Percentiles rank a stretch among this genome's conserved stretches.
Evolutionary conservation across 495 filamentous ascomycete species (phyloP).

Genomic region (Trichocladium uniseriatum): DNA sequence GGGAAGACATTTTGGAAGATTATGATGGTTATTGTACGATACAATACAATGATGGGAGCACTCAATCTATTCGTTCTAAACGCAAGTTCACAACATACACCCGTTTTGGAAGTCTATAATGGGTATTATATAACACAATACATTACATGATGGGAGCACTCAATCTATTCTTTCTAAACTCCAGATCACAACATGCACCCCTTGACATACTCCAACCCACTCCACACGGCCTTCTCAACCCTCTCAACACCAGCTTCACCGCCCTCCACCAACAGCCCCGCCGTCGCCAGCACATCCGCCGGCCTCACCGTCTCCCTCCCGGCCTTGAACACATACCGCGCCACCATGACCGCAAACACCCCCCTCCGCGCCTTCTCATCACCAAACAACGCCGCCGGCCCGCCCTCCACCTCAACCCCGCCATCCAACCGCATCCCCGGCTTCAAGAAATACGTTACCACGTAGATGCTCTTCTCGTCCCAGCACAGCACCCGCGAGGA

Average conservation of each 20-base stretch:
- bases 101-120: no score
- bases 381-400: neutral
- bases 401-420: neutral
- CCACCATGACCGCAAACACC: neutral
- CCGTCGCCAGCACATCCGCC: neutral
- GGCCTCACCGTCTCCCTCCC: neutral
- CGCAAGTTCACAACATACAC: neutral
- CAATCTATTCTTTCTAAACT: no score
- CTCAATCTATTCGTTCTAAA: no score
- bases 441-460: neutral
- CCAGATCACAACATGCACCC: no score
- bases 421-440: neutral
- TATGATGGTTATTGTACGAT: no score
- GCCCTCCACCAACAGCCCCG: neutral
- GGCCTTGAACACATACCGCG: neutral
- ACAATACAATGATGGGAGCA: no score
- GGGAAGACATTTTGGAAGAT: no score
- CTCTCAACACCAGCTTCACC: neutral
- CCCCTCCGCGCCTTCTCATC: neutral
- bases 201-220: neutral
- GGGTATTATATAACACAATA: no score
- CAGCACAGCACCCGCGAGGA: neutral
- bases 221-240: neutral
- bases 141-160: no score
- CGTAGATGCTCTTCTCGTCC: neutral